phyloP scores from a whole-genome alignment of 805 yeast genomes.

The Maudiozyma pseudohumilis region DNA sequence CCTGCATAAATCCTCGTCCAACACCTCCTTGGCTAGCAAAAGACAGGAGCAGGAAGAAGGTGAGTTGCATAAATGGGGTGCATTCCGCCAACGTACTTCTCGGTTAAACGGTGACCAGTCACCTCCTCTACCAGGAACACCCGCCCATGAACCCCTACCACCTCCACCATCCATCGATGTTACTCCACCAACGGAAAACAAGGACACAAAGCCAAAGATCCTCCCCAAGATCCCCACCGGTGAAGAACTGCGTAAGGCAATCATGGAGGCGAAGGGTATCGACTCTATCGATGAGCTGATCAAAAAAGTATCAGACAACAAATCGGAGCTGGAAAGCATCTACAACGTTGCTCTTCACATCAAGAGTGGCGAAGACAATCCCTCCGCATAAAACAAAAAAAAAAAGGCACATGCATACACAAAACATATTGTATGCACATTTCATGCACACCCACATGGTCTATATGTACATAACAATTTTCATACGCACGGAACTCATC shows the following conservation, averaged over 20 bases:
- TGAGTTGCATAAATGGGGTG: slow-evolving; percentile 79
- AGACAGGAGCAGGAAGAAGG: slow-evolving; percentile 89
- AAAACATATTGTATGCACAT: too few relatives aligned
- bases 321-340: slow-evolving; percentile 41
- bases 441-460: too few relatives aligned
- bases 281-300: slow-evolving; percentile 60
- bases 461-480: too few relatives aligned
- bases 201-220: slow-evolving; percentile 9
- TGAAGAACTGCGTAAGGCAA: slow-evolving; percentile 40
- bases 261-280: slow-evolving; percentile 67
- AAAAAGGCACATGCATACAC: too few relatives aligned
- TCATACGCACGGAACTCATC: too few relatives aligned
- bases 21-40: slow-evolving; percentile 56
- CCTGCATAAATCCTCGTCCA: slow-evolving; percentile 46
- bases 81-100: slow-evolving; percentile 56
- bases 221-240: slow-evolving; percentile 37
- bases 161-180: background rate
- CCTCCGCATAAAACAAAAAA: too few relatives aligned
- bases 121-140: background rate
- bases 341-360: slow-evolving; percentile 26
- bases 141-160: background rate
- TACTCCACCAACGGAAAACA: slow-evolving; percentile 1
- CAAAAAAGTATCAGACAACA: slow-evolving; percentile 49
- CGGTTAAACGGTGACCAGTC: background rate
- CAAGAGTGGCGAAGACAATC: too few relatives aligned